Evolutionary conservation across 768 basidiomycete genomes (phyloP), one percentile per base, ranked within the genome.

Genomic region (Sarcomyxa edulis): DNA sequence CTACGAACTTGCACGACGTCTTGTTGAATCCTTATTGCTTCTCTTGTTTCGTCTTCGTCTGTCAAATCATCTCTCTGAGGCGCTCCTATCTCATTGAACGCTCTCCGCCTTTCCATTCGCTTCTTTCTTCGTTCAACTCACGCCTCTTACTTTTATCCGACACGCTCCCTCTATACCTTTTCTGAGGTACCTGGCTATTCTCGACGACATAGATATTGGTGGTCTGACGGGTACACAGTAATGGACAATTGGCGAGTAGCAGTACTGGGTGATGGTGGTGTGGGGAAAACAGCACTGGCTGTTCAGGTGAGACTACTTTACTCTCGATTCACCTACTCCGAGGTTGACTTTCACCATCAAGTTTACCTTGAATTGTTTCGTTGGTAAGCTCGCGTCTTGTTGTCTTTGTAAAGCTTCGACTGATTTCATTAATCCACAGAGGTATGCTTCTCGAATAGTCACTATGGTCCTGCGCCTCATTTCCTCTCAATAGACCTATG

Each of bases 211-310:
- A 34, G 39, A 35, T 26, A 26, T 37, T 45, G 28, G 37, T 38
- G 37, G 42, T 42, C 29, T n/a, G n/a, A n/a, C n/a, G n/a, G n/a
- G n/a, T n/a, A n/a, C 46, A 34, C 47, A 71, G 66, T 72, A 62
- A 91, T 92, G 89, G 89, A 92, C 70, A 84, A 82, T 61, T 92
- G 89, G 89, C 84, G 91, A 72, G 85, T 96, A 51, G 91, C 93
- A 46, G 90, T 96, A 49, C 76, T 96, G 43, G 93, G 93, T 48
- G 93, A 97, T 66, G 93, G 93, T 65, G 93, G 93, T 66, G 93
- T 97, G 33, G 93, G 93, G 42, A 97, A 97, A 73, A 96, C 93
- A 43, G 93, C 93, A 26, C 64, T 97, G 54, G 92, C 93, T 48
- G 92, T 96, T 32, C 93, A 96, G 74, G 92, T 89, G 51, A 44